These are phyloP conservation scores for Brassica nigra DNA, from an alignment of 345 rosid species.

Conservation along the genomic window DNA sequence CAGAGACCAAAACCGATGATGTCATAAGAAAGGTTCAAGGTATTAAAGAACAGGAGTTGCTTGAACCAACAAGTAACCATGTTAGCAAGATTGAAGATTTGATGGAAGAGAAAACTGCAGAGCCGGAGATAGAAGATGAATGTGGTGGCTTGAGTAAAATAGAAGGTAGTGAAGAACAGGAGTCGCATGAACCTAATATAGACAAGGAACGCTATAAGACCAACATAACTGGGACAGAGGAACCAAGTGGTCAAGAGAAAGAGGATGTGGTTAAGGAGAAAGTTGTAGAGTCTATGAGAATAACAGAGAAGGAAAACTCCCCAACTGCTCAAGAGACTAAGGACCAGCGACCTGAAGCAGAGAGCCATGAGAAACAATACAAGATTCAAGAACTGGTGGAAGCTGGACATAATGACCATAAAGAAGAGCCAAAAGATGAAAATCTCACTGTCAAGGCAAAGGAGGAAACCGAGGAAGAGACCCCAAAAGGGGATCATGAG, in stretches of 20 bases:
- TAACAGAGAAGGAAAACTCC: background rate
- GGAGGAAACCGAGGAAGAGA: background rate
- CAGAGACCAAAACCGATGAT: conserved; percentile 10
- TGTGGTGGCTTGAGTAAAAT: background rate
- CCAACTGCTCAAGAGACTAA: background rate
- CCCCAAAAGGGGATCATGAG: conserved; percentile 12
- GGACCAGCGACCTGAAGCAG: conserved; percentile 2
- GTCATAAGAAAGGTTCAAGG: conserved; percentile 18
- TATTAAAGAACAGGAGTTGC: conserved; percentile 1
- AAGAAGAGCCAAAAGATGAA: background rate
- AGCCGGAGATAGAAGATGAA: conserved; percentile 7
- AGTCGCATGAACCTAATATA: conserved; percentile 12
- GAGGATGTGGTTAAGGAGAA: conserved; percentile 6
- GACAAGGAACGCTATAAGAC: conserved; percentile 24
- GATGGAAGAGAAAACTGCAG: background rate
- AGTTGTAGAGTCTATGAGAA: background rate
- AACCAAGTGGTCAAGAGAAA: conserved; percentile 5
- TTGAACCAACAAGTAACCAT: conserved; percentile 6
- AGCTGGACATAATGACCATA: background rate
- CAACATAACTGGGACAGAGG: background rate
- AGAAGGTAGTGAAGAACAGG: background rate
- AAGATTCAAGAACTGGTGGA: conserved; percentile 14
- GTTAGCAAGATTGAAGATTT: background rate
- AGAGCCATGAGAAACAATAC: background rate
- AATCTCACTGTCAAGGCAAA: background rate